Conservation (phyloP, 176 grass and related monocot species). For the Themeda triandra region DNA sequence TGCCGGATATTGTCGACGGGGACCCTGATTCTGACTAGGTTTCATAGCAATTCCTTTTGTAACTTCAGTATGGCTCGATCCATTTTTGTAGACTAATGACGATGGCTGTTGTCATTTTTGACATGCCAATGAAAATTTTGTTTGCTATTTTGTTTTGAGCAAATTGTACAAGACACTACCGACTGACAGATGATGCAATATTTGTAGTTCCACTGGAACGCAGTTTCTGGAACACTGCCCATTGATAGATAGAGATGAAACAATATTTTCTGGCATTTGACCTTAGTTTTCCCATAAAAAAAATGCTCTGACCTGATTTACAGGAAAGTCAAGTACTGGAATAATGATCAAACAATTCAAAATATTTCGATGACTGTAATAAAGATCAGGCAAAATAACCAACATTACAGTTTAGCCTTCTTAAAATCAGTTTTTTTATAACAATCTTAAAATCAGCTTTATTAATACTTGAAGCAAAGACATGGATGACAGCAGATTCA, state of each 20-base stretch:
- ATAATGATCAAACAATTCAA: neutral
- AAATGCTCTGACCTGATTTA: no score
- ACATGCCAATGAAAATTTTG: neutral
- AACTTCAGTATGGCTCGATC: neutral
- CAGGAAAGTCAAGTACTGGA: neutral
- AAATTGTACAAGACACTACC: neutral
- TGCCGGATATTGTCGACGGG: constrained; percentile 54
- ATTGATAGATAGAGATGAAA: no score
- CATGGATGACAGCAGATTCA: no score
- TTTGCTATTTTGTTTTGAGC: neutral
- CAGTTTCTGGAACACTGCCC: no score
- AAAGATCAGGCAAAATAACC: no score
- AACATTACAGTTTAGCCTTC: no score
- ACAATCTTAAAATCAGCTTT: no score
- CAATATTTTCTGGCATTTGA: neutral
- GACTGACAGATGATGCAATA: neutral
- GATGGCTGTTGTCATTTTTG: neutral
- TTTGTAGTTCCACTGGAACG: no score
- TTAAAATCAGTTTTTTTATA: no score
- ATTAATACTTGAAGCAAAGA: no score
- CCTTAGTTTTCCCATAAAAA: no score
- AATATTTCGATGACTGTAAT: no score
- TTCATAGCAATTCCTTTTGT: neutral
- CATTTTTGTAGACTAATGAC: neutral
- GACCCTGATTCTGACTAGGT: constrained; percentile 67